These are phyloP conservation scores for Puccinia coronata DNA, from an alignment of 1,284 basidiomycete species.

Conservation along the genomic window DNA sequence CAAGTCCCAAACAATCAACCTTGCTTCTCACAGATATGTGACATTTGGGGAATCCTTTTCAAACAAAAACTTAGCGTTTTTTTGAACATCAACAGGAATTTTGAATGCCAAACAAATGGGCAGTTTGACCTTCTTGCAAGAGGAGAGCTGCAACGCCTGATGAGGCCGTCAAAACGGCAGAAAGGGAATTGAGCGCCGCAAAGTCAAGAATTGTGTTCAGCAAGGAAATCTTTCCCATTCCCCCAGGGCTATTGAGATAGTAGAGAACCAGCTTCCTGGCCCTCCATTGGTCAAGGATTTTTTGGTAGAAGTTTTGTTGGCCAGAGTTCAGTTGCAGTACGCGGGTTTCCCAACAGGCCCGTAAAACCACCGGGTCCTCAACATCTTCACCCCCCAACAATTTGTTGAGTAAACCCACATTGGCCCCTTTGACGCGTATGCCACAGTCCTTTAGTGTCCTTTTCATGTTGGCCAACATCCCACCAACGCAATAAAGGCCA, in stretches of 20 bases:
- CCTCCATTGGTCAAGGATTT: too few species aligned
- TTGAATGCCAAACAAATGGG: background rate
- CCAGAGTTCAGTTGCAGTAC: too few species aligned
- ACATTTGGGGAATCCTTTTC: background rate
- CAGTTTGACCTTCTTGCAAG: constrained; percentile 51
- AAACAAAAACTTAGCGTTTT: background rate
- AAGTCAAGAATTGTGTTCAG: background rate
- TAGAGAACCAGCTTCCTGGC: background rate
- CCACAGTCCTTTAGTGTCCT: too few species aligned
- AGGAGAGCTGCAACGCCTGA: background rate
- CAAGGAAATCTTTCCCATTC: background rate
- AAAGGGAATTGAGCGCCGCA: background rate
- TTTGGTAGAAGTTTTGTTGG: too few species aligned
- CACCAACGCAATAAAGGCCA: background rate
- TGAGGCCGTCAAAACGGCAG: background rate
- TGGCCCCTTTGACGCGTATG: too few species aligned
- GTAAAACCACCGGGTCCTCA: too few species aligned
- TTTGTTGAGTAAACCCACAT: too few species aligned
- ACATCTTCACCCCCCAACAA: too few species aligned
- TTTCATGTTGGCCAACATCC: too few species aligned
- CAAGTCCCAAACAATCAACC: constrained; percentile 9
- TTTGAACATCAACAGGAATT: background rate
- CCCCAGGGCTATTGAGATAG: background rate
- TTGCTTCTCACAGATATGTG: background rate
- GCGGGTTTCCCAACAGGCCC: too few species aligned